A percentile compares a stretch with the other conserved stretches of the same genome.
phyloP scores from a whole-genome alignment of 208 protist genomes.

The Borovskyia barvae region DNA sequence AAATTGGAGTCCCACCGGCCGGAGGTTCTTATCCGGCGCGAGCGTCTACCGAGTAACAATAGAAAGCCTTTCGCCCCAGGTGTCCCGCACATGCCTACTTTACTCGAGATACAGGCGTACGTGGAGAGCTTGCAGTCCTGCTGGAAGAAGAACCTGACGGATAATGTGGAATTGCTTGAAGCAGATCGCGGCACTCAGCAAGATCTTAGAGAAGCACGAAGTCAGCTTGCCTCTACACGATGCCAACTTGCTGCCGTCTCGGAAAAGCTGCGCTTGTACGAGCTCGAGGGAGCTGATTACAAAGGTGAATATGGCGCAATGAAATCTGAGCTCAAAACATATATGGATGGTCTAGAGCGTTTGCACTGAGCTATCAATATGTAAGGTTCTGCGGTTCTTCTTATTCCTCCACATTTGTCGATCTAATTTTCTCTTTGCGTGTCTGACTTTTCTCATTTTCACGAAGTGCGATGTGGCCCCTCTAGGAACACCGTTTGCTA shows the following conservation, averaged over 20 bases:
- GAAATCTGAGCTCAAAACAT: constrained; percentile 63
- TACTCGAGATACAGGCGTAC: constrained; percentile 75
- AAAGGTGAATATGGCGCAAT: constrained; percentile 65
- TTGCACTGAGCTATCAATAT: constrained; percentile 7
- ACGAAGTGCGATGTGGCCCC: no score
- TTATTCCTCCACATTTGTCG: not conserved
- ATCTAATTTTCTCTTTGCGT: not conserved
- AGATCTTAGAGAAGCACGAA: constrained; percentile 52
- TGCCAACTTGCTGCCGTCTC: constrained; percentile 34
- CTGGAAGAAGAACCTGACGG: constrained; percentile 66
- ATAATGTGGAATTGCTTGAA: constrained; percentile 59
- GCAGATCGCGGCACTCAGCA: constrained; percentile 47
- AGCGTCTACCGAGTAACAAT: constrained; percentile 31
- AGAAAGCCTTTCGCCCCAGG: constrained; percentile 40
- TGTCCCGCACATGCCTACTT: constrained; percentile 47
- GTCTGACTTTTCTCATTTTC: not conserved
- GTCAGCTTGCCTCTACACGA: constrained; percentile 43
- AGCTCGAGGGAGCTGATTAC: constrained; percentile 72
- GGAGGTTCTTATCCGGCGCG: constrained; percentile 53
- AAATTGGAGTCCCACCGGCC: constrained; percentile 14
- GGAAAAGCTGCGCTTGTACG: constrained; percentile 76
- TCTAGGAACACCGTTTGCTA: no score
- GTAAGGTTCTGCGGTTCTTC: not conserved
- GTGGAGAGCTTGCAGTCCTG: constrained; percentile 83
- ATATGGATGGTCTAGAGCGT: constrained; percentile 36